These are phyloP conservation scores for Sarocladium kiliense DNA, from an alignment of 2,329 filamentous ascomycete species.

Conservation along the genomic window DNA sequence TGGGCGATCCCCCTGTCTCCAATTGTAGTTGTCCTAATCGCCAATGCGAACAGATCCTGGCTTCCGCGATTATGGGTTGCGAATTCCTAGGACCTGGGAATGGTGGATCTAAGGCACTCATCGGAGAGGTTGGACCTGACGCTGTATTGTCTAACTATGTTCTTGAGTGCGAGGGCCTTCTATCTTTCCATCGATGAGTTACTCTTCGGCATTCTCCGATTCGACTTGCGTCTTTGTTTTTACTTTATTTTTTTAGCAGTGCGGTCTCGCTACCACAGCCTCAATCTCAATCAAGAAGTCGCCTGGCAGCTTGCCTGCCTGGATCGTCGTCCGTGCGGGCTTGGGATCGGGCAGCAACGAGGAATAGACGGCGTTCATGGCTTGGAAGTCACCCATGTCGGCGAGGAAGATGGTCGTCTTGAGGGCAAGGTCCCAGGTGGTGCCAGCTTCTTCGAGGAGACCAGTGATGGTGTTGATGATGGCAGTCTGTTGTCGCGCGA, in stretches of 20 bases:
- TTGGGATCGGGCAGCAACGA: background rate
- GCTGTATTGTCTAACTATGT: no score
- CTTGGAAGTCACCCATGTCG: slow-evolving; percentile 67
- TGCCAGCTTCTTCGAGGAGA: slow-evolving; percentile 64
- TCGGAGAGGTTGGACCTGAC: no score
- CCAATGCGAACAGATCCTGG: no score
- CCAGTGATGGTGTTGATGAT: slow-evolving; percentile 65
- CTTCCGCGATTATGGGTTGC: no score
- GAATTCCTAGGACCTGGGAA: no score
- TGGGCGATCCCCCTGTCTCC: no score
- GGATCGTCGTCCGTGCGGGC: slow-evolving; percentile 4
- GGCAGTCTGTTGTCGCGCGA: slow-evolving; percentile 20
- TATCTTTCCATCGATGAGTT: no score
- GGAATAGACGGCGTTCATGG: slow-evolving; percentile 67
- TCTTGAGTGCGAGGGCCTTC: no score
- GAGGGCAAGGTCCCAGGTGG: slow-evolving; percentile 59
- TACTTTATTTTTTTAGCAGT: background rate
- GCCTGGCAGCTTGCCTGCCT: slow-evolving; percentile 5
- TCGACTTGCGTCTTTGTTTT: background rate
- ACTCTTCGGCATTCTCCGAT: no score
- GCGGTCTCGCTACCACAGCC: slow-evolving; percentile 6
- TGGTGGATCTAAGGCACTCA: no score
- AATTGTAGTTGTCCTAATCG: no score
- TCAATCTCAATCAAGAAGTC: slow-evolving; percentile 7
- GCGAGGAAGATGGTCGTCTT: slow-evolving; percentile 71